A percentile compares a stretch with the other conserved stretches of the same genome.
Conservation (phyloP, 129 eudicot genomes). For the Flaveria sonorensis region DNA sequence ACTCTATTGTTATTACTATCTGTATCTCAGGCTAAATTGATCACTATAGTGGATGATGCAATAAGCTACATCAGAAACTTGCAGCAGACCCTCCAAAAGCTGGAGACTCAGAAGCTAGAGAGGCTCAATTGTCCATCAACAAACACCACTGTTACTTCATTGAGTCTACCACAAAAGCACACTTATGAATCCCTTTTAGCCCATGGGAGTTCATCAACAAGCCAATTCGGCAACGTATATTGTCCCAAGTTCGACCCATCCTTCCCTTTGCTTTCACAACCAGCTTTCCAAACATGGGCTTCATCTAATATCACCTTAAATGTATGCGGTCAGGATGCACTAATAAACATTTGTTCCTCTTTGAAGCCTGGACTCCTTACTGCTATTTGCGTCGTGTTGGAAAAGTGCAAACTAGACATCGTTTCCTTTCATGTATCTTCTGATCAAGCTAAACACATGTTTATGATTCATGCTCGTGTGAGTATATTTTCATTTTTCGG, state of each 20-base stretch:
- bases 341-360: conserved; percentile 52
- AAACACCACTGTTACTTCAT: conserved; percentile 5
- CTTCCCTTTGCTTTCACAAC: conserved; percentile 25
- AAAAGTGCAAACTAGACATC: conserved; percentile 59
- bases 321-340: conserved; percentile 67
- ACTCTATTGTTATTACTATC: background rate
- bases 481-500: conserved; percentile 26
- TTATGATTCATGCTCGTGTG: conserved; percentile 75
- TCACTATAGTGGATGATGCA: conserved; percentile 82
- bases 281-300: conserved; percentile 57
- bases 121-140: conserved; percentile 35
- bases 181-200: conserved; percentile 61
- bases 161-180: conserved; percentile 18
- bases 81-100: conserved; percentile 49
- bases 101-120: conserved; percentile 58
- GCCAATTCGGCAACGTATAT: background rate
- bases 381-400: conserved; percentile 54
- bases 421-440: conserved; percentile 58
- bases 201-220: conserved; percentile 40
- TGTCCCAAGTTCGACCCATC: background rate
- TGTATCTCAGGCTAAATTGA: conserved; percentile 59
- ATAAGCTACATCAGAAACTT: conserved; percentile 57
- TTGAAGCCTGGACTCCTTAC: conserved; percentile 57
- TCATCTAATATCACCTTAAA: conserved; percentile 61
- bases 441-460: conserved; percentile 41